Base-by-base conservation (phyloP, 2,329 filamentous ascomycete species). In the Cadophora luteo-olivacea region DNA sequence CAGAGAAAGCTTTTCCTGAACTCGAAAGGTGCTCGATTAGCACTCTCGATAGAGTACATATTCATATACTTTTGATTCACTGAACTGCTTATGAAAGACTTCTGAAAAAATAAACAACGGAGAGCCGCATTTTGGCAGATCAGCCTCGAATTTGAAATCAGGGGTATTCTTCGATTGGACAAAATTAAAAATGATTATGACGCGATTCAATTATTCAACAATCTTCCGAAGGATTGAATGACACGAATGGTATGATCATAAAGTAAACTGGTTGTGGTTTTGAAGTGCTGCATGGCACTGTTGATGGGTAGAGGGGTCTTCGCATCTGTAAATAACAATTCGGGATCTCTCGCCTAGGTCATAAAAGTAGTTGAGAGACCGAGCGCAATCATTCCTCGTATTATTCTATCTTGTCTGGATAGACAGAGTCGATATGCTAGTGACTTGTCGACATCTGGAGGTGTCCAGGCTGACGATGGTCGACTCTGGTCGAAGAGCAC, bases 1-100 rank as follows among this genome's bases (percentile, higher is more conserved):
- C 74, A 78, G 45, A 49, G 19, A 49, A 79, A 80, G 77, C 80
- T 82, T 80, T 91, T 85, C 83, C 88, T 89, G 84, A 87, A 87
- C 89, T 92, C 85, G 89, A 76, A 83, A 82, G 81, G 88, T 88
- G 81, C 79, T 52, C 61, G 66, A 62, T 54, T 67, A 70, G 80
- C 71, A 79, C 82, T 81, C 79, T 82, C 80, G 55, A 77, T 73
- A 63, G 76, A 81, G 78, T 77, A 77, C 77, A 72, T 67, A 77
- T 81, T 65, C 69, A 73, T 58, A 51, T 64, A 51, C 38, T 57
- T 57, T 57, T 24, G 8, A 48, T 45, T 51, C 9, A 2, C 29
- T 45, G 29, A 12, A 32, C 19, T 60, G 41, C 48, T 49, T 57
- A 16, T 4, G 3, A 60, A 22, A 48, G 32, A 41, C 32, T 64